Percentiles rank a stretch among this genome's conserved stretches.
phyloP scores from a whole-genome alignment of 2,329 filamentous ascomycete species.

The Rhexocercosporidium sp. region DNA sequence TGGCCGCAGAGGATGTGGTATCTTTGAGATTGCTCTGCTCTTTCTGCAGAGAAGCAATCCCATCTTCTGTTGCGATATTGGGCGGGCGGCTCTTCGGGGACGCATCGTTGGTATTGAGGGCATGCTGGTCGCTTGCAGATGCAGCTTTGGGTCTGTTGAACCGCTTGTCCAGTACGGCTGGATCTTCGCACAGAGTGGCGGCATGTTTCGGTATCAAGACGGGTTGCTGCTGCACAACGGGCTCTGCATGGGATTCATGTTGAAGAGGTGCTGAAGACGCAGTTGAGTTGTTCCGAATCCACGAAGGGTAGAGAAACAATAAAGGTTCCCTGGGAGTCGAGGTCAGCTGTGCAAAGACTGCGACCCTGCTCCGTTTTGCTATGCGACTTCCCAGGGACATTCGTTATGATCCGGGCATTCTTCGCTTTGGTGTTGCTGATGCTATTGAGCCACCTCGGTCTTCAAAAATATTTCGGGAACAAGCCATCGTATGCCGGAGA shows the following conservation, averaged over 20 bases:
- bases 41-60: not conserved
- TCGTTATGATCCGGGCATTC: slow-evolving; percentile 35
- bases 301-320: slow-evolving; percentile 51
- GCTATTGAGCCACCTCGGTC: not conserved
- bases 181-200: not conserved
- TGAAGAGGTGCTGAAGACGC: slow-evolving; percentile 5
- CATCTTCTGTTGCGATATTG: slow-evolving; percentile 11
- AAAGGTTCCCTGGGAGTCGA: slow-evolving; percentile 48
- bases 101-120: not conserved
- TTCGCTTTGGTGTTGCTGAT: slow-evolving; percentile 17
- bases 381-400: slow-evolving; percentile 51
- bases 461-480: slow-evolving; percentile 6
- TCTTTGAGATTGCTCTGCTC: not conserved
- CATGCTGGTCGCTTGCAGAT: not conserved
- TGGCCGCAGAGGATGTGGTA: not conserved
- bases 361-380: slow-evolving; percentile 47
- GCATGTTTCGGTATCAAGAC: not conserved
- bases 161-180: not conserved
- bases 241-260: not conserved
- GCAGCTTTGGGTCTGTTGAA: slow-evolving; percentile 10
- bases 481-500: not conserved
- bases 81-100: not conserved
- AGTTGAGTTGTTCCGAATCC: slow-evolving; percentile 41
- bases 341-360: slow-evolving; percentile 45
- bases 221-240: not conserved